Base-by-base conservation (phyloP, 1,139 yeast genomes). In the Candida tetrigidarum region DNA sequence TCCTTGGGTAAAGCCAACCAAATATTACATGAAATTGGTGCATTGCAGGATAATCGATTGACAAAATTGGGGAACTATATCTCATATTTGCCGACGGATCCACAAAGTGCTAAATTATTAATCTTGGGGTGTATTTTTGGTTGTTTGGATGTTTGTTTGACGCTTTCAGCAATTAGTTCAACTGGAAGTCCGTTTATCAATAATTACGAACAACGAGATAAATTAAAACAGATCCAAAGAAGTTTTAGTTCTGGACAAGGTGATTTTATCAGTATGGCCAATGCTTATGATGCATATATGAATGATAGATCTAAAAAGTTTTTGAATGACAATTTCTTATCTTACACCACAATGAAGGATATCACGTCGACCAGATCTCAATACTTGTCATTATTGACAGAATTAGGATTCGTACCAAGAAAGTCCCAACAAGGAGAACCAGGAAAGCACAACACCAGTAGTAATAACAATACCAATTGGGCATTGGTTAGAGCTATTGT, bases 51-150 rank as follows among this genome's bases (percentile, higher is more conserved):
- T 9, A 86, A 79, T 39, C 69, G 69, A 2, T 69, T 93, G 37
- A 86, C 98, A 0, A 80, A 86, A 43, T 67, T 93, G 35, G 99
- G 99, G n/a, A 77, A 74, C 45, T 91, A 86, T 57, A 71, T 92
- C 37, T 86, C 97, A 0, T 71, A 83, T 56, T 71, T 93, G 47
- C 98, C 98, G 0, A 80, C 96, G 8, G 98, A 93, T 63, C 78
- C 93, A 39, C 83, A 81, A 48, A 86, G 91, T 46, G 97, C 96
- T 5, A 93, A 93, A 58, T 64, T 92, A 41, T 68, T 93, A 40
- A 81, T 92, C 23, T 78, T 83, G 48, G 90, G 96, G 1, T 81
- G 95, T 38, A 77, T 91, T 10, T 88, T 92, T 62, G 96, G 96
- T 0, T 86, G 96, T 56, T 66, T 90, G n/a, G 92, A 87, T 37